These are phyloP conservation scores for Apiospora marii DNA, from an alignment of 2,329 filamentous ascomycete species.

Conservation along the genomic window DNA sequence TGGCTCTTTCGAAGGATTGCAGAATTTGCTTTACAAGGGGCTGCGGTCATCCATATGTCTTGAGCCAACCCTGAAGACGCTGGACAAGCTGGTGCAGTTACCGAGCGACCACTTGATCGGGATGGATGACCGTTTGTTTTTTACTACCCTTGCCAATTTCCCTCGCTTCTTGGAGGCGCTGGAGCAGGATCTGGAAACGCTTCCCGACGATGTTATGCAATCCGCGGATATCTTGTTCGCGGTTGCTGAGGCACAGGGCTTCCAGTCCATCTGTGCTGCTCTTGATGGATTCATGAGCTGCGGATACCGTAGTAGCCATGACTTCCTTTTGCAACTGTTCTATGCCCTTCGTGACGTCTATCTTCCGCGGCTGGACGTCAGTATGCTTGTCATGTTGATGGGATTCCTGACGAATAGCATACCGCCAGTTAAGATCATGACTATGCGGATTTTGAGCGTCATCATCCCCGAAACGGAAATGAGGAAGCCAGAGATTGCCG, in stretches of 20 bases:
- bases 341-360: constrained; percentile 78
- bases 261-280: constrained; percentile 71
- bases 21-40: constrained; percentile 89
- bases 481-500: constrained; percentile 87
- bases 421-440: constrained; percentile 90
- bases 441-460: constrained; percentile 87
- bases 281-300: constrained; percentile 74
- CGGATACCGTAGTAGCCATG: constrained; percentile 71
- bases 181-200: constrained; percentile 65
- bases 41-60: constrained; percentile 86
- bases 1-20: constrained; percentile 84
- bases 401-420: constrained; percentile 88
- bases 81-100: constrained; percentile 80
- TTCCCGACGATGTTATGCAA: constrained; percentile 63
- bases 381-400: constrained; percentile 87
- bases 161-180: constrained; percentile 84
- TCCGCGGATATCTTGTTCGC: constrained; percentile 75
- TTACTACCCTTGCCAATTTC: constrained; percentile 89
- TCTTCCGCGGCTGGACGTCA: constrained; percentile 83
- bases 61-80: constrained; percentile 76
- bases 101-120: constrained; percentile 85
- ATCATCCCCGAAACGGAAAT: constrained; percentile 92
- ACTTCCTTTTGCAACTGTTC: constrained; percentile 80
- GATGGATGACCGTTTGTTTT: constrained; percentile 81
- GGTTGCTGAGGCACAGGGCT: constrained; percentile 77